Percentiles rank a stretch among this genome's conserved stretches.
These are phyloP conservation scores for Apiospora hydei DNA, from an alignment of 2,329 filamentous ascomycete species.

Conservation along the genomic window DNA sequence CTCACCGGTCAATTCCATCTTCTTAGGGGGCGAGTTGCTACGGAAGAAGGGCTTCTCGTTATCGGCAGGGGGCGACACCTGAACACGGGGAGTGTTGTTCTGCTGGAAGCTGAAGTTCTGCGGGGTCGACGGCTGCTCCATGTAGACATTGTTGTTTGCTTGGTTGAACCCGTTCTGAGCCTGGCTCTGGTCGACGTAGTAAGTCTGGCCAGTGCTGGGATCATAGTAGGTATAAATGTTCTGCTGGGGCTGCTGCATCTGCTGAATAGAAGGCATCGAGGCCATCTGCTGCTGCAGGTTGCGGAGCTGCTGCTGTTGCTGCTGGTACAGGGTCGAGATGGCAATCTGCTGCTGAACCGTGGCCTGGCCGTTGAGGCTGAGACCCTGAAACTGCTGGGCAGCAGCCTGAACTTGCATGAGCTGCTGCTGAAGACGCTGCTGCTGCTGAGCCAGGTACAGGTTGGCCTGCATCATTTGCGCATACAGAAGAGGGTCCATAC, in stretches of 20 bases:
- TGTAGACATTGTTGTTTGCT: conserved; percentile 45
- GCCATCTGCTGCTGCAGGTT: conserved; percentile 70
- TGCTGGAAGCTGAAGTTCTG: conserved; percentile 48
- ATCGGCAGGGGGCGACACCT: conserved; percentile 78
- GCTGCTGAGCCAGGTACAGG: conserved; percentile 90
- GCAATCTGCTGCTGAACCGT: conserved; percentile 53
- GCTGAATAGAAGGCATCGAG: conserved; percentile 39
- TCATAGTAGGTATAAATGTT: conserved; percentile 87
- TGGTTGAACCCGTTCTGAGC: conserved; percentile 41
- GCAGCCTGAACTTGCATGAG: conserved; percentile 83
- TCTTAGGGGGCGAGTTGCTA: conserved; percentile 71
- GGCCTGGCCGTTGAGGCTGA: conserved; percentile 70
- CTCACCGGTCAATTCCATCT: conserved; percentile 73
- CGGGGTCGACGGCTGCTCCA: conserved; percentile 51
- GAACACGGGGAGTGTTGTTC: conserved; percentile 72
- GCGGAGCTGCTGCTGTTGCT: conserved; percentile 68
- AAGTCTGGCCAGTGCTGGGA: conserved; percentile 82
- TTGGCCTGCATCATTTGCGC: conserved; percentile 92
- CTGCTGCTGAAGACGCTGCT: conserved; percentile 94
- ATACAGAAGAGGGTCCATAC: conserved; percentile 86
- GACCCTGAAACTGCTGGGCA: conserved; percentile 80
- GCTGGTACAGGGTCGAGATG: conserved; percentile 61
- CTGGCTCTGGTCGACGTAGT: conserved; percentile 75
- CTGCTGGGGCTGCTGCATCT: conserved; percentile 50
- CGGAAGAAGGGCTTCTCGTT: conserved; percentile 60